Conservation (phyloP, 129 eudicot genomes). For the carrot (Daucus carota) region DNA sequence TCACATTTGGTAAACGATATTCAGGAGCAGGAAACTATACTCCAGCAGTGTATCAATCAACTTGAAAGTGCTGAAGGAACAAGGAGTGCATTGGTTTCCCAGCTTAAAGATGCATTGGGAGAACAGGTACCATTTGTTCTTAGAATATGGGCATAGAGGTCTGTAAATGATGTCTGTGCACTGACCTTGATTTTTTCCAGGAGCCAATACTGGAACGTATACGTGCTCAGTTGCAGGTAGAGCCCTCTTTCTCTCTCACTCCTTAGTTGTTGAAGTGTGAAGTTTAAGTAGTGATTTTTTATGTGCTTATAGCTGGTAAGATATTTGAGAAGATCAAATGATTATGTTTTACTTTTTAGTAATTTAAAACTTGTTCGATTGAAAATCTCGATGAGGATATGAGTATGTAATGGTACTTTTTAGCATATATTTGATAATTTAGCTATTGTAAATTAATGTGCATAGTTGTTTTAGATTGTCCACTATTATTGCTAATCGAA, state of each 20-base stretch:
- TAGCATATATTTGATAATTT: background rate
- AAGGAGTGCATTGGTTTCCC: constrained; percentile 55
- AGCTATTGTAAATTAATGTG: background rate
- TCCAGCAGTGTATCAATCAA: constrained; percentile 55
- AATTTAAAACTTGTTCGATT: background rate
- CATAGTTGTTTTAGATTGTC: background rate
- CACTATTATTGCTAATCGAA: background rate
- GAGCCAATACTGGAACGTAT: constrained; percentile 63
- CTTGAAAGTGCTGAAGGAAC: constrained; percentile 66
- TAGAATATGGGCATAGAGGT: background rate
- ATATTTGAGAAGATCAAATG: background rate
- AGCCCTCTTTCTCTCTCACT: background rate
- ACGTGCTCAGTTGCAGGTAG: constrained; percentile 61
- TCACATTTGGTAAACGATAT: constrained; percentile 57
- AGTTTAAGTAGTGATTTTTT: background rate
- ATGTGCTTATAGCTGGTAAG: background rate
- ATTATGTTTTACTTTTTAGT: too few species aligned
- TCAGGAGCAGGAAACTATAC: constrained; percentile 67
- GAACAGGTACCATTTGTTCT: constrained; percentile 53
- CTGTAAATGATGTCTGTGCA: background rate
- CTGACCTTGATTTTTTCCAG: constrained; percentile 38
- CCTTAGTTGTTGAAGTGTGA: background rate
- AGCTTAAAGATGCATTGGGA: constrained; percentile 68
- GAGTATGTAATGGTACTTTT: background rate
- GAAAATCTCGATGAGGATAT: background rate